Percentiles rank a stretch among this genome's conserved stretches.
phyloP scores from a whole-genome alignment of 169 alveolate species.

The Plasmodium ovale region DNA sequence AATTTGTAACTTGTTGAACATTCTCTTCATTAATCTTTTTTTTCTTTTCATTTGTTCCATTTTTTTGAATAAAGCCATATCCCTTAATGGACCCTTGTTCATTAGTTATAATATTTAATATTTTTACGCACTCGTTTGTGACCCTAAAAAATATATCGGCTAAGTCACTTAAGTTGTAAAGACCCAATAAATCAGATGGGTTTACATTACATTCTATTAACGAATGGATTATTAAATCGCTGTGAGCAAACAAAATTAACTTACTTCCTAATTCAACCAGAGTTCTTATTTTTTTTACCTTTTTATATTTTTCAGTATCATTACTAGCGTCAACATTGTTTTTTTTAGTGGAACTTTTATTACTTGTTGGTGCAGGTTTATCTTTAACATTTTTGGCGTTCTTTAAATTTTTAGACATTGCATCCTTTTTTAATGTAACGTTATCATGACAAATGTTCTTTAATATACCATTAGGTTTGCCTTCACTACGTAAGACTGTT shows the following conservation, averaged over 20 bases:
- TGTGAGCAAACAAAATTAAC: conserved; percentile 53
- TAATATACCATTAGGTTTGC: not conserved
- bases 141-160: conserved; percentile 22
- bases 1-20: not conserved
- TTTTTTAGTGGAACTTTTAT: not conserved
- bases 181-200: conserved; percentile 26
- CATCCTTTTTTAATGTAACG: not conserved
- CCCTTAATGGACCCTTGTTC: conserved; percentile 27
- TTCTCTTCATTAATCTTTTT: conserved; percentile 1
- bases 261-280: conserved; percentile 42
- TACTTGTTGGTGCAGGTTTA: not conserved
- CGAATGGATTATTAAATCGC: conserved; percentile 54
- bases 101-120: conserved; percentile 35
- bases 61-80: conserved; percentile 38
- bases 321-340: conserved; percentile 1
- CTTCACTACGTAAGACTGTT: not conserved
- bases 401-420: not conserved
- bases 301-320: conserved; percentile 54
- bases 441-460: not conserved
- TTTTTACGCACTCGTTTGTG: conserved; percentile 28
- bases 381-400: not conserved
- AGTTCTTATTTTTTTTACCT: conserved; percentile 38
- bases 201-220: conserved; percentile 25
- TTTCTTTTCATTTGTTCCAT: conserved; percentile 7
- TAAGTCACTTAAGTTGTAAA: conserved; percentile 6